Evolutionary conservation across 345 rosid genomes (phyloP), one percentile per base, ranked within the genome.

Genomic region (Firmiana major): DNA sequence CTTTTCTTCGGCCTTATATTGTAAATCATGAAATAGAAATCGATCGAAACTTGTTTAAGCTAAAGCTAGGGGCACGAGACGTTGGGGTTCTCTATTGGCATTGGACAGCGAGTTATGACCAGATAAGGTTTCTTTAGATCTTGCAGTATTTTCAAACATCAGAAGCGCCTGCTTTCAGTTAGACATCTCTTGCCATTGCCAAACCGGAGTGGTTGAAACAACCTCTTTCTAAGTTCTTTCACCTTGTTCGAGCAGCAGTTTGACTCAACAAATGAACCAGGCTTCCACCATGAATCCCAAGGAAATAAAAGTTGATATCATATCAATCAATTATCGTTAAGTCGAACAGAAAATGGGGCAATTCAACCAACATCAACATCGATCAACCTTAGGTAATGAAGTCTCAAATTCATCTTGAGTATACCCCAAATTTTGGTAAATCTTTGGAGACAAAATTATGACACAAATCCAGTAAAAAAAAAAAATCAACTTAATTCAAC

Each of bases 11-110:
- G 73, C 93, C 95, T 24, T 89, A 84, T 62, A 81, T 89, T 49
- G 78, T 86, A 68, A 87, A 84, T 73, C 93, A 91, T 71, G 93
- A 89, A 84, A 88, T 70, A 40, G 95, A 91, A 71, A 89, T 91
- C 65, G 95, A 91, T 78, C 85, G 83, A 51, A 85, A 79, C 79
- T 85, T 86, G 89, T 54, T 82, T 80, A 90, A 88, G 78, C 84
- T 91, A 46, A 85, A 84, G 77, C 80, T 87, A 49, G 82, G 86
- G 48, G 88, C 89, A n/a, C 86, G 89, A 69, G 90, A 89, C 71
- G 77, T 89, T 81, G 85, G 84, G 8, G 36, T 80, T 77, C 40
- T 84, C 66, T 88, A 89, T 77, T 89, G 90, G 89, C 88, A 88
- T 78, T 81, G 86, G 53, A 89, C 87, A 66, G 85, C 85, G 40